A percentile compares a stretch with the other conserved stretches of the same genome.
Evolutionary conservation across 2,329 filamentous ascomycete species (phyloP).

Genomic region (Dactylonectria estremocensis): DNA sequence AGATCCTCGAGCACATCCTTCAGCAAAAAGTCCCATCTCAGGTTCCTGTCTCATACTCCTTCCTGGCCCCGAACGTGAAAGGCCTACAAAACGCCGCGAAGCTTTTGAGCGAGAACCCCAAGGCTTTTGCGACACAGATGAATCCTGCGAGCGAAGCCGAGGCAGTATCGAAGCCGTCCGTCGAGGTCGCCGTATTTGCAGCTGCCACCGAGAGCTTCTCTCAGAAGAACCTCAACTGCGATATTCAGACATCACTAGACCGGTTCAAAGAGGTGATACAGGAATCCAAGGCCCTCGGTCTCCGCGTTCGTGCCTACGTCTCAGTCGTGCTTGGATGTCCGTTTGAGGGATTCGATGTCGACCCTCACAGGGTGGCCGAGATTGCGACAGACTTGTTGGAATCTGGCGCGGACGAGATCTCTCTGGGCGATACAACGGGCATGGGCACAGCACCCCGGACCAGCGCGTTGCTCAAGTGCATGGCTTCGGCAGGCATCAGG

Average conservation of each 20-base stretch:
- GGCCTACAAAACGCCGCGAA: conserved; percentile 76
- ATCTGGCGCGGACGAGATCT: conserved; percentile 92
- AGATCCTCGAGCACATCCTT: conserved; percentile 80
- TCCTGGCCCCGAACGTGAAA: conserved; percentile 83
- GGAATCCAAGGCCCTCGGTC: conserved; percentile 73
- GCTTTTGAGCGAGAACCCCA: conserved; percentile 67
- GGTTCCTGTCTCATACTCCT: conserved; percentile 79
- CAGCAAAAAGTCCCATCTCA: conserved; percentile 68
- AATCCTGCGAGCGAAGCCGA: conserved; percentile 56
- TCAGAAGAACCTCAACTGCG: conserved; percentile 86
- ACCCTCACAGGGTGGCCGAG: conserved; percentile 75
- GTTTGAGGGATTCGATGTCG: conserved; percentile 77
- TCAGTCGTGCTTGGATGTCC: conserved; percentile 87
- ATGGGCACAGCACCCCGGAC: conserved; percentile 87
- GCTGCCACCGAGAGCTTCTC: conserved; percentile 87
- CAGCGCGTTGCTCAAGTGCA: conserved; percentile 73
- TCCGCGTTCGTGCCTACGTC: conserved; percentile 84
- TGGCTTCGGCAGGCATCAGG: conserved; percentile 77
- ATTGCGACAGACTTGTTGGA: conserved; percentile 81
- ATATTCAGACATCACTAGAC: conserved; percentile 80
- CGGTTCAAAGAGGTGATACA: conserved; percentile 80
- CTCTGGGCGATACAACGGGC: conserved; percentile 90
- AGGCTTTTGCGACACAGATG: conserved; percentile 67
- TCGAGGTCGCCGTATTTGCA: conserved; percentile 87
- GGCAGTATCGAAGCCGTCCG: conserved; percentile 61